A percentile compares a stretch with the other conserved stretches of the same genome.
Evolutionary conservation across 768 basidiomycete genomes (phyloP).

Genomic region (Psilocybe tampanensis): DNA sequence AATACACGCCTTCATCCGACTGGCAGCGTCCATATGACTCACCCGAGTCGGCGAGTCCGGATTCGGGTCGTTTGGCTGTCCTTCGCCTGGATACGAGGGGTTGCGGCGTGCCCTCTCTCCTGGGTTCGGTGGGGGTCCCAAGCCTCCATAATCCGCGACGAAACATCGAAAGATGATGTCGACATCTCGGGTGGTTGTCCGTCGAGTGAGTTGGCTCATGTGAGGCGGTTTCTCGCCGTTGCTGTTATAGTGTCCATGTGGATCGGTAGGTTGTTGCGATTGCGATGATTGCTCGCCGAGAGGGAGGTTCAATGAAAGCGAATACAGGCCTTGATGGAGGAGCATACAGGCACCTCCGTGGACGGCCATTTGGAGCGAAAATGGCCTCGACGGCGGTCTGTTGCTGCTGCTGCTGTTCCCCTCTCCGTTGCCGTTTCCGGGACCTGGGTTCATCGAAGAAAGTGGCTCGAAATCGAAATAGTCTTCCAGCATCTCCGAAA

Average conservation of each 20-base stretch:
- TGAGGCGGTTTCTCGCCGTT: neutral
- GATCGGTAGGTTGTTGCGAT: neutral
- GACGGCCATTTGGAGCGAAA: constrained; percentile 58
- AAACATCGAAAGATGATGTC: constrained; percentile 71
- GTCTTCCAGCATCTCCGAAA: constrained; percentile 49
- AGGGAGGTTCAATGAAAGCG: constrained; percentile 21
- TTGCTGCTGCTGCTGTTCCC: neutral
- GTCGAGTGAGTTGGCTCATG: constrained; percentile 34
- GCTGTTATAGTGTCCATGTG: neutral
- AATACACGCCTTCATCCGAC: constrained; percentile 60
- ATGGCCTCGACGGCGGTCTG: neutral
- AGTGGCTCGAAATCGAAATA: constrained; percentile 37
- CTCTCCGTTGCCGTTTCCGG: neutral
- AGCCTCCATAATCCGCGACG: constrained; percentile 48
- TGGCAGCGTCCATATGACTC: constrained; percentile 44
- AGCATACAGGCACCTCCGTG: constrained; percentile 81
- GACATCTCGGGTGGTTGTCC: constrained; percentile 63
- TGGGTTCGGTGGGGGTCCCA: constrained; percentile 33
- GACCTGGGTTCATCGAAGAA: neutral
- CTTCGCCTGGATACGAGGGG: neutral
- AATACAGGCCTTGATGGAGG: constrained; percentile 49
- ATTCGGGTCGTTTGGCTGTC: neutral
- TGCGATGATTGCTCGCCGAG: neutral
- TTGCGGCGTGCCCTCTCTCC: neutral
- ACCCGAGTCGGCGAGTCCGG: neutral